Percentiles rank a stretch among this genome's conserved stretches.
These are phyloP conservation scores for Aspergillus homomorphus DNA, from an alignment of 495 filamentous ascomycete species.

Conservation along the genomic window DNA sequence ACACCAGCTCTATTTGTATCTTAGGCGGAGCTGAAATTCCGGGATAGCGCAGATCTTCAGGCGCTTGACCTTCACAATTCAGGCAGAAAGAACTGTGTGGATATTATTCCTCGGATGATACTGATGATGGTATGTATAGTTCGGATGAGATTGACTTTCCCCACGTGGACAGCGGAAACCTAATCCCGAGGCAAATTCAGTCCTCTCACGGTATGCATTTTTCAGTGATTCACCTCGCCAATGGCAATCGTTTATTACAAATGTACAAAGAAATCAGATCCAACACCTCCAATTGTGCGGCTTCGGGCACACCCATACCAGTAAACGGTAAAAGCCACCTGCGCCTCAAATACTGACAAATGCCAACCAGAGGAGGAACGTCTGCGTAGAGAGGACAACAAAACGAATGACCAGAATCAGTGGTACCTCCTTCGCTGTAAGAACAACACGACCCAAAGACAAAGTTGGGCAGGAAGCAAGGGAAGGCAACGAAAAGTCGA, in stretches of 20 bases:
- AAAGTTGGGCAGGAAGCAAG: background rate
- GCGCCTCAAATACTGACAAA: background rate
- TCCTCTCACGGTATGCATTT: background rate
- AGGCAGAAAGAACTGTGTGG: background rate
- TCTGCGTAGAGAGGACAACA: background rate
- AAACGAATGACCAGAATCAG: background rate
- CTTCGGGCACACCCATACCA: background rate
- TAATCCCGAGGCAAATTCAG: constrained; percentile 6
- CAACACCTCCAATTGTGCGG: background rate
- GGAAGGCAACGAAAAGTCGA: background rate
- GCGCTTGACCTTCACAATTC: too few relatives aligned
- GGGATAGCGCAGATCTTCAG: background rate
- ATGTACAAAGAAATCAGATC: constrained; percentile 3
- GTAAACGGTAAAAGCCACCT: background rate
- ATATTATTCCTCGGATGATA: background rate
- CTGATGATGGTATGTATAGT: background rate
- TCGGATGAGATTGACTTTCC: too few relatives aligned
- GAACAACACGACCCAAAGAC: background rate
- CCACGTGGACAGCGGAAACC: constrained; percentile 18
- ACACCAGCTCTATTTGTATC: background rate
- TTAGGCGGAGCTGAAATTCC: background rate
- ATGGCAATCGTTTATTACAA: constrained; percentile 2
- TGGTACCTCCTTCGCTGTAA: background rate
- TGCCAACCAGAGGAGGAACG: background rate
- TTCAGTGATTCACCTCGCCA: background rate